Conservation (phyloP, 1,284 basidiomycete genomes). For the Malassezia sp. region DNA sequence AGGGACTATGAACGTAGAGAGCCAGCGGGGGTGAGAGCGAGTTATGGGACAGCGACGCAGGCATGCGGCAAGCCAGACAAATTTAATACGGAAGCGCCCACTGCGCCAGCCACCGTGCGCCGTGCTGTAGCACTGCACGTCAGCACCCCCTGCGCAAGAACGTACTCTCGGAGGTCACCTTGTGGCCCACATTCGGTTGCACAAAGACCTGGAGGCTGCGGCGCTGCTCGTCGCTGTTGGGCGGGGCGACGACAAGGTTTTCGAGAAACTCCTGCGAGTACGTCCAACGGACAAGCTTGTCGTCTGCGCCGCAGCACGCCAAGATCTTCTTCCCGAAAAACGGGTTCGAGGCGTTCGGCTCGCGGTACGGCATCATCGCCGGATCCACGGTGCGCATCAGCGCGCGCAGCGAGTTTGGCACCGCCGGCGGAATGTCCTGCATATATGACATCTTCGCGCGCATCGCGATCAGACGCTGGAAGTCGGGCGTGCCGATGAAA, state of each 20-base stretch:
- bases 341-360: constrained; percentile 19
- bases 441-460: constrained; percentile 32
- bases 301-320: constrained; percentile 32
- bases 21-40: no score
- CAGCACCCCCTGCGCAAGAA: background rate
- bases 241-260: constrained; percentile 26
- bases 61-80: background rate
- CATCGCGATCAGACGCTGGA: constrained; percentile 38
- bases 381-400: constrained; percentile 35
- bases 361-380: constrained; percentile 23
- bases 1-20: no score
- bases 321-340: constrained; percentile 43
- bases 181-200: constrained; percentile 17
- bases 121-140: constrained; percentile 8
- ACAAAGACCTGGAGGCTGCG: constrained; percentile 17
- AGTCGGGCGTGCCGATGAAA: constrained; percentile 66
- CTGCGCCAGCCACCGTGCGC: constrained; percentile 10
- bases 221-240: constrained; percentile 2
- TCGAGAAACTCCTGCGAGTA: constrained; percentile 37
- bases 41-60: no score
- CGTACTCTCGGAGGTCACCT: constrained; percentile 17
- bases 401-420: constrained; percentile 28
- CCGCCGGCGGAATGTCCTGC: constrained; percentile 31
- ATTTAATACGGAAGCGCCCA: constrained; percentile 15
- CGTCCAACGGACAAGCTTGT: constrained; percentile 34